phyloP scores from a whole-genome alignment of 176 grass and related monocot species.

The Saccharum officinarum region DNA sequence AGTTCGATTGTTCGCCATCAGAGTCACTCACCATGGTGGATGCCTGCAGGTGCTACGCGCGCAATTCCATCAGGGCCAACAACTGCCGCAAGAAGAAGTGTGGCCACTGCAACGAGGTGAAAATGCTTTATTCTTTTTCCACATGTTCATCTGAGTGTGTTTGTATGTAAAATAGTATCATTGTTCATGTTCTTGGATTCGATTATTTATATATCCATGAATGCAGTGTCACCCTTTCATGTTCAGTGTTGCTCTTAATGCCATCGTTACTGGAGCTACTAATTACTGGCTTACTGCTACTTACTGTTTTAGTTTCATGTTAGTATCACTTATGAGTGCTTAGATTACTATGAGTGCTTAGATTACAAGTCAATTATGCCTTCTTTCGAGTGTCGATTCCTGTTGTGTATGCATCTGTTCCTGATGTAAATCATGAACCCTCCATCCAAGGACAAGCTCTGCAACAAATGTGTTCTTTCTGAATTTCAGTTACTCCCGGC shows the following conservation, averaged over 20 bases:
- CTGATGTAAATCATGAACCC: background rate
- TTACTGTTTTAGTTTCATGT: background rate
- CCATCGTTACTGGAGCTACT: background rate
- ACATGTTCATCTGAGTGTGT: background rate
- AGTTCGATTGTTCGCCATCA: background rate
- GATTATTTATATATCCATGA: background rate
- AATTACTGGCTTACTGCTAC: background rate
- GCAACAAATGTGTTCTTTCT: background rate
- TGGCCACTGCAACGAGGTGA: background rate
- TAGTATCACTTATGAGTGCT: background rate
- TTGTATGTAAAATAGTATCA: background rate
- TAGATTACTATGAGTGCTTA: too few species aligned
- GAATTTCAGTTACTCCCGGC: background rate
- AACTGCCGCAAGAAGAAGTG: constrained; percentile 23
- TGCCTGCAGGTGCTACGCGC: background rate
- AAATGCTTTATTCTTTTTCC: background rate
- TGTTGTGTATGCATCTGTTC: background rate
- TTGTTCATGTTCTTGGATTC: background rate
- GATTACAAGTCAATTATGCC: background rate
- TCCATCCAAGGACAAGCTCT: background rate
- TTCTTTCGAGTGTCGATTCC: background rate
- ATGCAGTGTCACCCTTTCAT: background rate
- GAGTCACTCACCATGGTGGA: background rate
- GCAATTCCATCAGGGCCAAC: background rate
- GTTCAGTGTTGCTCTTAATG: background rate